Evolutionary conservation across 2,329 filamentous ascomycete genomes (phyloP), one percentile per base, ranked within the genome.

Genomic region (Pseudogymnoascus sp.): DNA sequence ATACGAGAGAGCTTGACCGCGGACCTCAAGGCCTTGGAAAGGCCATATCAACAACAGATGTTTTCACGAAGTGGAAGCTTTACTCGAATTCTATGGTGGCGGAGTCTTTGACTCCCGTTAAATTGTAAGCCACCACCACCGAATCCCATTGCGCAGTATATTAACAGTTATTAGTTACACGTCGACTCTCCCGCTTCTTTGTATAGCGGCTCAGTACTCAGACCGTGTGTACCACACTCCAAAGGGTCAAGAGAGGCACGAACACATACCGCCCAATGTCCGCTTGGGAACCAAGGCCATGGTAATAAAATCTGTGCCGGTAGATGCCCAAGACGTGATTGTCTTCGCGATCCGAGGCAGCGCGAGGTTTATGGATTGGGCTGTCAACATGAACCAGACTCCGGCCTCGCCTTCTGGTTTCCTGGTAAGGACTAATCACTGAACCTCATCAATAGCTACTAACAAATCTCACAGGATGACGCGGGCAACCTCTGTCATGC

Each of bases 291-390:
- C 90, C 0, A 93, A 93, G 73, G 89, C 91, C 23, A 93, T 93
- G 87, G 86, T 90, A 14, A 87, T 96, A 72, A 93, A 93, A 72
- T 91, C 88, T 0, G 82, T 93, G 0, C 85, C 90, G 1, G 85
- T 92, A 73, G 90, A 95, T 71, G 81, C 90, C 70, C 86, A 88
- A 78, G 85, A 90, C 72, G 87, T 88, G 16, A 88, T 96, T 63
- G 88, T 96, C 10, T 90, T 96, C 71, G 90, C 92, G 13, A 90
- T 96, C 67, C 85, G 92, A 19, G 92, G 92, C 19, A 92, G 87
- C 0, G 85, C 90, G 23, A 89, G 85, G 6, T 90, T 95, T 69
- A 86, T 90, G 78, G 92, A 96, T 76, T 96, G 92, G 92, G 84
- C 89, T 1, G 89, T 95, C 54, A 96, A 96, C 73, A 81, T 95